Evolutionary conservation across 306 rosid genomes (phyloP).

Genomic region (Castanopsis chinensis): DNA sequence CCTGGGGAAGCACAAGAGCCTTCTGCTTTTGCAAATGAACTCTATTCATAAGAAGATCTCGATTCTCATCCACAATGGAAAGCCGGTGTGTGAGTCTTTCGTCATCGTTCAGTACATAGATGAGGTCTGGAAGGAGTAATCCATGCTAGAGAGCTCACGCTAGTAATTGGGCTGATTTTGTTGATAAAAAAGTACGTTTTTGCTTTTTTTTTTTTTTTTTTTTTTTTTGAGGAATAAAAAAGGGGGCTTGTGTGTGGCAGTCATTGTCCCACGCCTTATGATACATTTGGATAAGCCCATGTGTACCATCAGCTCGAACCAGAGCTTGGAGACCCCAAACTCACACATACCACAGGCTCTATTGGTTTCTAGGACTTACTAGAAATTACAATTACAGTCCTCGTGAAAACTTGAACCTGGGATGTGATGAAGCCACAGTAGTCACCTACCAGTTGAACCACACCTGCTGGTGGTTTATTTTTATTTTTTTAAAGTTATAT

Average conservation of each 20-base stretch:
- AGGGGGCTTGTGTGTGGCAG: rapidly evolving
- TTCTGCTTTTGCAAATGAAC: conserved; percentile 41
- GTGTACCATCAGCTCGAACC: rapidly evolving
- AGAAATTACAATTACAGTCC: too few relatives aligned
- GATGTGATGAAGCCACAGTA: too few relatives aligned
- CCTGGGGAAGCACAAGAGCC: conserved; percentile 18
- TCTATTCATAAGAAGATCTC: conserved; percentile 51
- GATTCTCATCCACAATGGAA: conserved; percentile 50
- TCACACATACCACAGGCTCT: rapidly evolving
- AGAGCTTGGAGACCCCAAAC: too few relatives aligned
- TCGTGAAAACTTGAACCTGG: too few relatives aligned
- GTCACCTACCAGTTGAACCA: too few relatives aligned
- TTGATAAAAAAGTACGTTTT: conserved; percentile 4
- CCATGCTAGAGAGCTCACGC: conserved; percentile 7
- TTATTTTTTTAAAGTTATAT: too few relatives aligned
- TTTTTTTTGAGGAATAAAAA: too few relatives aligned
- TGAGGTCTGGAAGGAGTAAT: conserved; percentile 29
- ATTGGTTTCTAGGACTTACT: rapidly evolving
- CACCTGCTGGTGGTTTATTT: too few relatives aligned
- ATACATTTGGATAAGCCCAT: too few relatives aligned
- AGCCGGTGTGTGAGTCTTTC: conserved; percentile 34
- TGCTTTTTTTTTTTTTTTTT: too few relatives aligned
- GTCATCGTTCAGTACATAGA: conserved; percentile 32
- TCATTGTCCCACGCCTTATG: rapidly evolving
- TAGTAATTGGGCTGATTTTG: conserved; percentile 16